Evolutionary conservation across 2,329 filamentous ascomycete species (phyloP).

Genomic region (Fusarium sp.): DNA sequence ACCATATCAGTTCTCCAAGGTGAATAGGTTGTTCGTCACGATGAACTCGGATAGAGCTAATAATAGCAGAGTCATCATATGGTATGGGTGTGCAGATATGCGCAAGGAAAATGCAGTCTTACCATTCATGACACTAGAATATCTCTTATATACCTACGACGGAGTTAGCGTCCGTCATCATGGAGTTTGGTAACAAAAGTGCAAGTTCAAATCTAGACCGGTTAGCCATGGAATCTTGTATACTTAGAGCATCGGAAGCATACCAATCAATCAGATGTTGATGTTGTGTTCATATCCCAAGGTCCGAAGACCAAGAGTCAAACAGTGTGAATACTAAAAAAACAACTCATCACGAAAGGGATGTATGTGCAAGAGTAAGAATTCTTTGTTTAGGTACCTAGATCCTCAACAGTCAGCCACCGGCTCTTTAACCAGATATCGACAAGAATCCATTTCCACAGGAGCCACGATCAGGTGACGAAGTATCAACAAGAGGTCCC

Average conservation of each 20-base stretch:
- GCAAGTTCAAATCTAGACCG: constrained; percentile 6
- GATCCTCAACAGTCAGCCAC: constrained; percentile 46
- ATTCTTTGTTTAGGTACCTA: constrained; percentile 48
- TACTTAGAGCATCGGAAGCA: background rate
- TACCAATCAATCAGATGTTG: constrained; percentile 65
- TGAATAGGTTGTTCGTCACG: constrained; percentile 65
- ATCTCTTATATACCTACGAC: constrained; percentile 7
- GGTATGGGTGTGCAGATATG: constrained; percentile 41
- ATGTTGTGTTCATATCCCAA: constrained; percentile 62
- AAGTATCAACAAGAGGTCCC: constrained; percentile 71
- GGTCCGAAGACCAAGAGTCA: constrained; percentile 56
- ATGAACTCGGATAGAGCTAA: constrained; percentile 60
- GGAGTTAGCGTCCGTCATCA: constrained; percentile 25
- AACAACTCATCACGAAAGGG: constrained; percentile 58
- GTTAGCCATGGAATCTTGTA: constrained; percentile 13
- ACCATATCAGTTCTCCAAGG: constrained; percentile 69
- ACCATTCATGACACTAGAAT: constrained; percentile 2
- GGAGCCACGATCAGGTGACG: constrained; percentile 68
- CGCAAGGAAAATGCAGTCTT: constrained; percentile 5
- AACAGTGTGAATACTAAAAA: constrained; percentile 68
- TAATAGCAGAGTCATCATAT: constrained; percentile 61
- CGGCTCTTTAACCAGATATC: constrained; percentile 31
- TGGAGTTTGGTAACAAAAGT: background rate
- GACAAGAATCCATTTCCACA: constrained; percentile 44
- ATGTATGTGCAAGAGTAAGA: constrained; percentile 27